Base-by-base conservation (phyloP, 305 asterid species). In the Fraxinus platypoda region DNA sequence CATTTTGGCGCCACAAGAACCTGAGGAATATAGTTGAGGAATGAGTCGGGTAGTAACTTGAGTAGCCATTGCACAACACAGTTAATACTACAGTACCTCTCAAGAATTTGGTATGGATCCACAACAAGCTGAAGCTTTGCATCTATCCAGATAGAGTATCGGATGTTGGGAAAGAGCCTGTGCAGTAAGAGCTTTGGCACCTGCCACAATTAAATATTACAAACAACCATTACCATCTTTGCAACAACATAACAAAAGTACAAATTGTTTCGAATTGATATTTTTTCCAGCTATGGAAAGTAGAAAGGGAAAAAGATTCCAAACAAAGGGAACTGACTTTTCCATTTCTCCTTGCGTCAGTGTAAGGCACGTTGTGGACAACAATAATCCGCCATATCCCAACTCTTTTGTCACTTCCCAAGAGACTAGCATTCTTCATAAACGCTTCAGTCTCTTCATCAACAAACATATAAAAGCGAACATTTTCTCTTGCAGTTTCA, bases 81-180 rank as follows among this genome's bases (percentile, higher is more conserved):
- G 74, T 19, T 57, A 76, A 78, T 70, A 72, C 76, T 81, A 6
- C 23, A 33, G 46, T 91, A 92, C 99, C 98, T 92, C 90, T 96
- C 99, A 74, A 96, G 97, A 86, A 94, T 83, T 87, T 92, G 99
- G 91, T 93, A 96, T 57, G 99, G 99, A 84, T 97, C 98, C 84
- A 88, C 95, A 80, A 93, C 91, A 31, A 97, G 98, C 90, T 90
- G 92, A 81, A 97, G 98, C 89, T 97, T 97, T 79, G 97, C 98
- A 84, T 97, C 99, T 81, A 97, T 91, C 99, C 99, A 97, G 83
- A 97, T 85, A 78, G 99, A 97, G 87, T 84, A 94, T 71, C 98
- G 92, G 72, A 92, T 89, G 78, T 93, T 97, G 46, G 98, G 96
- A 84, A 97, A 94, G 81, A 97, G 98, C 85, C 99, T 91, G 84